Evolutionary conservation across 139 green algal species (phyloP).

Genomic region (Mychonastes homosphaera): DNA sequence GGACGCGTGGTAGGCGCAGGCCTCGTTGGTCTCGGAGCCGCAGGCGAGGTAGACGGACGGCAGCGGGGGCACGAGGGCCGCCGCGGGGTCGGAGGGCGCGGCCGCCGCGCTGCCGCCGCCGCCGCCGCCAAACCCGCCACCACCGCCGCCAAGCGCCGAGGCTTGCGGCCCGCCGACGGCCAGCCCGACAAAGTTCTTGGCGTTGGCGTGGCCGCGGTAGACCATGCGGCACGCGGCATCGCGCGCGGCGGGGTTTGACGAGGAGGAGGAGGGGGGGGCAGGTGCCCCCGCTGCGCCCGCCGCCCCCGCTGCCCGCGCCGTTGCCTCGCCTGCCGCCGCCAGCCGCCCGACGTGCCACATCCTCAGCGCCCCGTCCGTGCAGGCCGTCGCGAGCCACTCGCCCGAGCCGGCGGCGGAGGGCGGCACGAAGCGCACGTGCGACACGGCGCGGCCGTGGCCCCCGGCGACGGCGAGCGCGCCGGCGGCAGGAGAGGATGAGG

Average conservation of each 20-base stretch:
- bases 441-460: conserved; percentile 57
- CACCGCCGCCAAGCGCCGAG: conserved; percentile 16
- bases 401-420: too few species aligned
- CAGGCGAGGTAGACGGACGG: conserved; percentile 54
- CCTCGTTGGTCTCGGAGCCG: conserved; percentile 64
- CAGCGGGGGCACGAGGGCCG: conserved; percentile 36
- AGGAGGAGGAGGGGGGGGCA: not conserved
- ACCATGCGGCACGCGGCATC: conserved; percentile 18
- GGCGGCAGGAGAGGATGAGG: not conserved
- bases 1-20: conserved; percentile 28
- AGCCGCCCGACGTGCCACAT: conserved; percentile 41
- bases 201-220: conserved; percentile 76
- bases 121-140: not conserved
- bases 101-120: conserved; percentile 41
- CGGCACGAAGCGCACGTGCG: conserved; percentile 84
- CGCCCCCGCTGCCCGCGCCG: not conserved
- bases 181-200: conserved; percentile 96
- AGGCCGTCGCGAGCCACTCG: conserved; percentile 68
- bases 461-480: not conserved
- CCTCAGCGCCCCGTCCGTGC: conserved; percentile 75
- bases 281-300: not conserved
- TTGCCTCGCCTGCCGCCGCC: not conserved
- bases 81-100: too few species aligned
- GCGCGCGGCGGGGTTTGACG: conserved; percentile 22
- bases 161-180: conserved; percentile 48